Percentiles rank a stretch among this genome's conserved stretches.
Conservation (phyloP, 495 filamentous ascomycete species). For the Xylaria cubensis region DNA sequence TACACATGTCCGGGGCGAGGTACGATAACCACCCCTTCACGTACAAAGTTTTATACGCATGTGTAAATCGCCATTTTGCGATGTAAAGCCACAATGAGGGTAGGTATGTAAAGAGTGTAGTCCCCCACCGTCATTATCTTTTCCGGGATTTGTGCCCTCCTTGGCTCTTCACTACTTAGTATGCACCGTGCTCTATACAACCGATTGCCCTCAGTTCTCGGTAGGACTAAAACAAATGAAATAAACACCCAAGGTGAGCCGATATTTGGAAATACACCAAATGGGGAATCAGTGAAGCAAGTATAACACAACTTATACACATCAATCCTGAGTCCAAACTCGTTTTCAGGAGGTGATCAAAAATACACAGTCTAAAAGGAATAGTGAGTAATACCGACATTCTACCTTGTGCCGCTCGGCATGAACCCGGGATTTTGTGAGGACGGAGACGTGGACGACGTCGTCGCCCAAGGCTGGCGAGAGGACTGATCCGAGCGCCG, state of each 20-base stretch:
- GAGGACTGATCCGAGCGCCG: slow-evolving; percentile 13
- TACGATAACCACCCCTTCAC: not conserved
- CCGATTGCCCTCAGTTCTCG: not conserved
- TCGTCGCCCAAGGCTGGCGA: not conserved
- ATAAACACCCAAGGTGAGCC: not conserved
- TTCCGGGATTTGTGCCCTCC: not conserved
- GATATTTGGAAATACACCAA: not conserved
- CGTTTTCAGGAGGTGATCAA: too few relatives aligned
- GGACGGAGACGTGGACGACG: not conserved
- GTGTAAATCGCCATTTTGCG: not conserved
- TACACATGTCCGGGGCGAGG: not conserved
- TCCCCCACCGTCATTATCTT: not conserved
- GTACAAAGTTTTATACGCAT: not conserved
- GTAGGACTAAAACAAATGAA: not conserved
- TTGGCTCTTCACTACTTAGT: not conserved
- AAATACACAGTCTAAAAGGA: not conserved
- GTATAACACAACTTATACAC: not conserved
- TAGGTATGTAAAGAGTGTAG: not conserved
- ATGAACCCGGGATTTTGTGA: not conserved
- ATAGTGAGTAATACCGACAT: not conserved
- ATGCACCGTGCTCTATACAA: not conserved
- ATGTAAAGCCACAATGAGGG: not conserved
- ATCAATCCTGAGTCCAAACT: not conserved
- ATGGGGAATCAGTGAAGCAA: not conserved
- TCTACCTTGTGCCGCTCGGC: not conserved